Base-by-base conservation (phyloP, 2,329 filamentous ascomycete species). In the Microascus cirrosus region DNA sequence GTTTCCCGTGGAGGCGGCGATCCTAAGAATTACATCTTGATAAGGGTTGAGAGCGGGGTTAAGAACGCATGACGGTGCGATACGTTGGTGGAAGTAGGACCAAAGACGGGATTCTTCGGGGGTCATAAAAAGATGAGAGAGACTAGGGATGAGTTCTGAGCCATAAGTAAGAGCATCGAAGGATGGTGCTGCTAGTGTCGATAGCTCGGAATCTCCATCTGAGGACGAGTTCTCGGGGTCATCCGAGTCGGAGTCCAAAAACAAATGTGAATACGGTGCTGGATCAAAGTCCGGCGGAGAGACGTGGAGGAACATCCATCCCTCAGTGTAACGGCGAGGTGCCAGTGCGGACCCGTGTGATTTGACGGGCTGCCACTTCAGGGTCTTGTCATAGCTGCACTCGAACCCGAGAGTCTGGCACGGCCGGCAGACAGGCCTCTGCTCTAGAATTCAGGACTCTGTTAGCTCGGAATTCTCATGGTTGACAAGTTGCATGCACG, bases 31-130 rank as follows among this genome's bases (percentile, higher is more conserved):
- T 8, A 68, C 61, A 56, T 65, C 61, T 51, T 63, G 61, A 58
- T 67, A 67, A 1, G 65, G 66, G 53, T 67, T 67, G 11, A 59
- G 60, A 4, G 57, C 55, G 4, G 62, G 62, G 35, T 64, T 63
- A 52, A 66, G 57, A 12, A 67, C 63, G 34, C 65, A 66, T 36
- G 62, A 58, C 2, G 65, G 62, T 11, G 65, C 55, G 39, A 68
- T 66, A 42, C 54, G 60, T 11, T 62, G 59, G 12, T 63, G 58
- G 32, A 68, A 68, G 39, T 67, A 68, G 25, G 60, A 60, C 65
- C 65, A 67, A 1, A 68, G 62, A 42, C 64, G 62, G 18, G 55
- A 36, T 25, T 68, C 62, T 1, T 59, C 55, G 12, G 60, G 58
- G 10, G 60, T 62, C 5, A 65, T 52, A 32, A 57, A 54, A 20